Base-by-base conservation (phyloP, 371 early-diverging fungal species). In the Mucor irregularis region DNA sequence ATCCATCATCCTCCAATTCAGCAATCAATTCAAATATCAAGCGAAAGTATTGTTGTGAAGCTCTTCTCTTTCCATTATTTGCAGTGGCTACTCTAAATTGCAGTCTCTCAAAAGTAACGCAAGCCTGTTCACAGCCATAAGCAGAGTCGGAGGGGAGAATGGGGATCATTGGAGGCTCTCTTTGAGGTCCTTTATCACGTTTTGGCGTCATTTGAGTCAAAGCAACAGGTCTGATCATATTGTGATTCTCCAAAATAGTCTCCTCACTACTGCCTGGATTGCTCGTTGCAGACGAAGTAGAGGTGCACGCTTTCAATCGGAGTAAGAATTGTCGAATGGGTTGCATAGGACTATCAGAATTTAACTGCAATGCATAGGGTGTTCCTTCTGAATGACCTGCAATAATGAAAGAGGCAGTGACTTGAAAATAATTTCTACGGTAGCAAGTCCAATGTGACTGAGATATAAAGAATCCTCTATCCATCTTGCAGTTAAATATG, bases 1-100 rank as follows among this genome's bases (percentile, higher is more conserved):
- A 52, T 16, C 73, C 82, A 35, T 77, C 66, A 3, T 73, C 73
- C 5, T 22, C 11, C 21, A 74, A 75, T 48, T 78, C 73, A 19
- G 86, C 90, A 46, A 76, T 64, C 22, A 90, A 59, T 21, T 83
- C 79, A 5, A 90, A 71, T 29, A 72, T 56, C 30, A 90, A 62
- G 34, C 81, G 73, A 64, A 89, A 89, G 71, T 89, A 92, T 66
- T 94, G 94, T 64, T 93, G 94, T 0, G 92, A 84, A 37, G 91
- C 89, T 25, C 70, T 74, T 25, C 90, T 81, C 62, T 87, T 87
- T 42, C 90, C 90, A 45, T 91, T 93, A 67, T 92, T 94, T 49
- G 91, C 90, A 0, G 95, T 94, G 31, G 94, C 91, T 0, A 85
- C 82, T 68, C 90, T 90, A 76, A 94, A 94, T 72, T 94, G 95